Evolutionary conservation across 1,139 yeast genomes (phyloP).

Genomic region (Yamadazyma triangularis): DNA sequence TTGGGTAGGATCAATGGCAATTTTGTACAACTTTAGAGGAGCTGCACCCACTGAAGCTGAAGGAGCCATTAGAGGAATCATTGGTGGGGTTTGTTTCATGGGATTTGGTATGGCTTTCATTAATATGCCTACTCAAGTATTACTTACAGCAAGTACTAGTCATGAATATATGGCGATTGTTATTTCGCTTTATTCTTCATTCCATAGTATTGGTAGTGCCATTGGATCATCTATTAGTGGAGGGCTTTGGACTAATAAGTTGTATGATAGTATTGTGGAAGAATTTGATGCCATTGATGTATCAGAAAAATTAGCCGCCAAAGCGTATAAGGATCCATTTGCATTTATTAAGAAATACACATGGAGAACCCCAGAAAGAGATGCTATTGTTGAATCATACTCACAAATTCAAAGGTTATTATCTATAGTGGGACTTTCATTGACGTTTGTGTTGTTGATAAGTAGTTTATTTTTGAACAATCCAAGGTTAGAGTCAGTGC

Average conservation of each 20-base stretch:
- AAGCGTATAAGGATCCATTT: no score
- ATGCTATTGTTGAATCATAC: no score
- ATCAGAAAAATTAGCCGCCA: no score
- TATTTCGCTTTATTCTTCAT: constrained; percentile 50
- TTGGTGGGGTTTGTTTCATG: constrained; percentile 60
- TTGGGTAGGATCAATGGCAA: constrained; percentile 56
- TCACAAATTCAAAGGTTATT: no score
- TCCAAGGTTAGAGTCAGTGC: no score
- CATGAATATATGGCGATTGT: constrained; percentile 66
- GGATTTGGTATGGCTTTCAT: constrained; percentile 74
- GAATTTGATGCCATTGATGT: constrained; percentile 13
- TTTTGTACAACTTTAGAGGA: constrained; percentile 56
- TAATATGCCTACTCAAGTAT: constrained; percentile 63
- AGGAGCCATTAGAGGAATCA: constrained; percentile 45
- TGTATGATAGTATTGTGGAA: constrained; percentile 11
- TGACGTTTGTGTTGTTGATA: no score
- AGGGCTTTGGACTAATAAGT: constrained; percentile 54
- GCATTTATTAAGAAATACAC: no score
- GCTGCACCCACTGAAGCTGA: constrained; percentile 33
- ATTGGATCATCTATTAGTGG: constrained; percentile 54
- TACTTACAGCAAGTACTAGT: constrained; percentile 56
- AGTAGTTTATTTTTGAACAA: no score
- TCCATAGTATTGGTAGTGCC: constrained; percentile 60
- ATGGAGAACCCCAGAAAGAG: no score
- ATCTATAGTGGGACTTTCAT: no score